phyloP scores from a whole-genome alignment of 2,329 filamentous ascomycete species.

The Stenocarpella maydis region DNA sequence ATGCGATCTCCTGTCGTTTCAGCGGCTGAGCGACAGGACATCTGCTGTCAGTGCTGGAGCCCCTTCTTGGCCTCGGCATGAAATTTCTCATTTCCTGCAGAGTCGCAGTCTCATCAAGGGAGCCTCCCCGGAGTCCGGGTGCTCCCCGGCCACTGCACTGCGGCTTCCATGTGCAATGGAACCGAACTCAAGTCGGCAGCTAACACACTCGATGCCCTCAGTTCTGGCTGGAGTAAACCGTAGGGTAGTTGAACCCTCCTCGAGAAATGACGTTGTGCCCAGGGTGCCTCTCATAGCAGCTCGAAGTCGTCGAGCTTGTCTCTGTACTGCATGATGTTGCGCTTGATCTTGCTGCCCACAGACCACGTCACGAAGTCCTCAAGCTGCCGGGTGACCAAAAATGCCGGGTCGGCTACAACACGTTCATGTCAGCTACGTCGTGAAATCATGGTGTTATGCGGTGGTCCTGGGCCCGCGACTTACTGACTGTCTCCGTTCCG shows the following conservation, averaged over 20 bases:
- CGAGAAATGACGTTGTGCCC: background rate
- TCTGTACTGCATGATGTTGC: constrained; percentile 92
- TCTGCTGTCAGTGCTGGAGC: background rate
- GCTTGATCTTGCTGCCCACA: constrained; percentile 95
- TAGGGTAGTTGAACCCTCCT: background rate
- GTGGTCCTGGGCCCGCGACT: background rate
- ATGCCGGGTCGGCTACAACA: constrained; percentile 75
- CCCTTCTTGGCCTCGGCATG: constrained; percentile 13
- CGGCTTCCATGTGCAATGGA: constrained; percentile 10
- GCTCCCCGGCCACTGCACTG: background rate
- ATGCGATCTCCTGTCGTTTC: background rate
- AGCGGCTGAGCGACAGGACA: background rate
- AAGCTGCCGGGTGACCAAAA: constrained; percentile 85
- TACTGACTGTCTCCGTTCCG: constrained; percentile 82
- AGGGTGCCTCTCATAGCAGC: constrained; percentile 66
- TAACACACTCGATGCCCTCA: background rate
- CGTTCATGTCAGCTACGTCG: background rate
- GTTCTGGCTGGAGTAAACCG: background rate
- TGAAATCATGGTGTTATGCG: background rate
- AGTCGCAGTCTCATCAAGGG: background rate
- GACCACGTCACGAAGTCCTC: constrained; percentile 98
- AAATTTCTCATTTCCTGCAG: constrained; percentile 3
- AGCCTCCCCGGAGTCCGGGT: constrained; percentile 11
- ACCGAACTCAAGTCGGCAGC: background rate
- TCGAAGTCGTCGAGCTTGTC: constrained; percentile 98